Base-by-base conservation (phyloP, 257 asterid species). In the Salvia splendens region DNA sequence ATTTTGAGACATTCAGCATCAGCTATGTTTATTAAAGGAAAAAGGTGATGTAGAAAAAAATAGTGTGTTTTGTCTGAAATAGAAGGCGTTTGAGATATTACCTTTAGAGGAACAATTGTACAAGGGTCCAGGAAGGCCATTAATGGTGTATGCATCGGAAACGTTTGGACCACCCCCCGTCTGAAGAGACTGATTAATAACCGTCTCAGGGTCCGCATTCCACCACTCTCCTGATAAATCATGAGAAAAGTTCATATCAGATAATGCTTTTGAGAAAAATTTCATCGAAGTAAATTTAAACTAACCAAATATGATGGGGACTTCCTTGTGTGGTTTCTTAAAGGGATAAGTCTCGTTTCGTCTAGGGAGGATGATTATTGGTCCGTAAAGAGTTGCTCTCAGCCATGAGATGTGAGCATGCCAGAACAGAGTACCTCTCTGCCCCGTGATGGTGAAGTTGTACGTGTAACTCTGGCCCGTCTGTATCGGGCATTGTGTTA, bases 331-430 rank as follows among this genome's bases (percentile, higher is more conserved):
- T 5, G 95, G 92, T 68, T 83, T 87, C 20, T 16, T 71, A 65
- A 87, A 85, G 38, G 95, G 95, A 55, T 87, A 87, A 17, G 92
- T 70, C 4, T 81, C 89, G 5, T 85, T 85, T 9, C 65, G 77
- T 52, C 73, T 78, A 2, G 92, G 95, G 9, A 72, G 82, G 76
- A 87, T 87, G 65, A 87, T 69, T 2, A 87, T 64, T 0, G 95
- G 89, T 3, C 91, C 95, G 8, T 87, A 43, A 33, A 85, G 33
- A 0, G 91, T 87, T n/a, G 89, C 75, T 70, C 95, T 70, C 6
- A 87, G 61, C 89, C 95, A 87, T 0, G 89, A 79, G 70, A 83
- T 79, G 61, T 87, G 91, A 51, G 89, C 95, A 51, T 87, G 95
- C 89, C 89, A 84, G 77, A 83, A 80, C 65, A 85, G 82, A 11